These are phyloP conservation scores for Fusarium miscanthi DNA, from an alignment of 2,329 filamentous ascomycete species.

Conservation along the genomic window DNA sequence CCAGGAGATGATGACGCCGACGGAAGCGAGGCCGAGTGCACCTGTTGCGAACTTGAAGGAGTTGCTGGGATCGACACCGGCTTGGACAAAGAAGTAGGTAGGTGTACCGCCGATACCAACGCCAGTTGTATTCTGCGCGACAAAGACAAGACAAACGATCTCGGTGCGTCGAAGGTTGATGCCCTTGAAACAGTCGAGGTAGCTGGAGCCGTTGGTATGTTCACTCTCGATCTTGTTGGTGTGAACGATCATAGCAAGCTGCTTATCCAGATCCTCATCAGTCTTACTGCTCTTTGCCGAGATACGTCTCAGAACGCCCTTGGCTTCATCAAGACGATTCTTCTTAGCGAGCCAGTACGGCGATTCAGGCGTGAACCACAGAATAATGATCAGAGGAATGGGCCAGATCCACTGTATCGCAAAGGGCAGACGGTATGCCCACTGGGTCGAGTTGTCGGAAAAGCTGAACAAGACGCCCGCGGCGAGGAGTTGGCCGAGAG, in stretches of 20 bases:
- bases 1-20: conserved; percentile 57
- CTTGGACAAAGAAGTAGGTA: conserved; percentile 62
- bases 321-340: conserved; percentile 44
- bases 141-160: conserved; percentile 57
- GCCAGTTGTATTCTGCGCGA: conserved; percentile 54
- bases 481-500: conserved; percentile 54
- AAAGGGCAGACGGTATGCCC: conserved; percentile 53
- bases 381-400: conserved; percentile 43
- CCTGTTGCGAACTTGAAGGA: conserved; percentile 57
- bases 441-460: conserved; percentile 37
- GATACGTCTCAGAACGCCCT: conserved; percentile 44
- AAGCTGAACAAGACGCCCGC: conserved; percentile 45
- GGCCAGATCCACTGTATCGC: conserved; percentile 54
- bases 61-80: conserved; percentile 52
- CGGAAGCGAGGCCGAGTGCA: conserved; percentile 54
- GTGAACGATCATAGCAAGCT: conserved; percentile 75
- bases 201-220: conserved; percentile 52
- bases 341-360: conserved; percentile 49
- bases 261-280: conserved; percentile 55
- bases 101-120: conserved; percentile 54
- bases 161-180: conserved; percentile 59
- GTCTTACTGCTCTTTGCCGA: conserved; percentile 46
- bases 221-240: conserved; percentile 58
- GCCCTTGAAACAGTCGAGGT: conserved; percentile 61
- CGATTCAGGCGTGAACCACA: conserved; percentile 49